Evolutionary conservation across 148 eudicot species (phyloP), one percentile per base, ranked within the genome.

Genomic region (Rhododendron molle): DNA sequence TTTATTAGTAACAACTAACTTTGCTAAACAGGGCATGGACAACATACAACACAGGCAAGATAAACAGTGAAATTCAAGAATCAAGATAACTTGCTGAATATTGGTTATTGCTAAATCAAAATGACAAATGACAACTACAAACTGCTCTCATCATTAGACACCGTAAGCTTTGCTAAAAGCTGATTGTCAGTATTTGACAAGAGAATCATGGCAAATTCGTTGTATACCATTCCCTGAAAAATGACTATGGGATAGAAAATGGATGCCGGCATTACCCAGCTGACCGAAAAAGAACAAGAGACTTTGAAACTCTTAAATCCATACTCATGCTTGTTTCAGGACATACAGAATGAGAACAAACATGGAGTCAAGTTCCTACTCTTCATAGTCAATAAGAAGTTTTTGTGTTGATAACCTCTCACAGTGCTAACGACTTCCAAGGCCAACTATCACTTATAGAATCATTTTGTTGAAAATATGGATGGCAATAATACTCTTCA

Each of bases 311-410:
- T 28, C 12, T 80, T 54, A 54, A 38, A 80, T 52, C 69, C 26
- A 80, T 46, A 80, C 46, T 52, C n/a, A 16, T 54, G 83, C 26
- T 52, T 50, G 38, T 50, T 80, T 80, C 82, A 80, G 81, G 54
- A 28, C 60, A 80, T 50, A 50, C 36, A 28, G 82, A 80, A 80
- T 80, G 82, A 50, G 26, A 80, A 80, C 54, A 78, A 15, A 54
- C 46, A 56, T 54, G 47, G 43, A 6, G 13, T 83, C 28, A 14
- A 44, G 18, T 47, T 43, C 54, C 47, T 65, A 44, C n/a, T 40
- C 15, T 14, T 28, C 30, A 49, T 28, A 50, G 62, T 71, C 85
- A 72, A 28, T n/a, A 26, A 44, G 12, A 36, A 62, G 56, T 65
- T 65, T 82, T 28, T n/a, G 32, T n/a, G 84, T 54, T 43, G 46